Base-by-base conservation (phyloP, 1,139 yeast species). In the Hyphopichia buzzinii region DNA sequence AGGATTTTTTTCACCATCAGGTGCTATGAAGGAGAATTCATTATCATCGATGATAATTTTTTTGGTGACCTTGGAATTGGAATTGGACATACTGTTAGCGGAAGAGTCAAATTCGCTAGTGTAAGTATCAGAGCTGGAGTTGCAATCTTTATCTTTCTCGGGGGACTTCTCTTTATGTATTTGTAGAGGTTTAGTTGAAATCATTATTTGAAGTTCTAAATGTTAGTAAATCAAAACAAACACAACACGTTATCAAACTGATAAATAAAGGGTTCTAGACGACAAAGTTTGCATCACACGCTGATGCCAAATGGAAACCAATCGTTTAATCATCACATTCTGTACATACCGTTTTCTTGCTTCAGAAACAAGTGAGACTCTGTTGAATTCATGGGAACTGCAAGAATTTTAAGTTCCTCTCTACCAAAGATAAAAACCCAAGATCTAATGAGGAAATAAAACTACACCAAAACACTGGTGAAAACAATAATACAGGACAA, bases 71-170 rank as follows among this genome's bases (percentile, higher is more conserved):
- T 55, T 47, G 25, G 45, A 47, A 13, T 48, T 43, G 15, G 29
- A 31, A 31, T 8, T 31, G 28, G 24, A 7, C 12, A n/a, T 17
- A 8, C 23, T 12, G 23, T 11, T 16, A 14, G 23, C 19, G 17
- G 42, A 42, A 3, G 47, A 35, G 11, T 49, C 58, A 21, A 38
- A 37, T 17, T 67, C 74, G 40, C 70, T 64, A 17, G 65, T 65
- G 35, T 57, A 69, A 8, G 77, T 71, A 37, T 70, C 77, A 4
- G 74, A 63, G 38, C 70, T 62, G 4, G 74, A 67, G 43, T 61
- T 65, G 41, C 63, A 62, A 37, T 59, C 69, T 39, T 55, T 55
- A n/a, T 33, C 36, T n/a, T 14, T n/a, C 11, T 19, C 10, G 24
- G 17, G 24, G 23, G 8, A 7, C 8, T 6, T 10, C 23, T 19